Evolutionary conservation across 805 yeast species (phyloP), one percentile per base, ranked within the genome.

Genomic region (Candida caryicola): DNA sequence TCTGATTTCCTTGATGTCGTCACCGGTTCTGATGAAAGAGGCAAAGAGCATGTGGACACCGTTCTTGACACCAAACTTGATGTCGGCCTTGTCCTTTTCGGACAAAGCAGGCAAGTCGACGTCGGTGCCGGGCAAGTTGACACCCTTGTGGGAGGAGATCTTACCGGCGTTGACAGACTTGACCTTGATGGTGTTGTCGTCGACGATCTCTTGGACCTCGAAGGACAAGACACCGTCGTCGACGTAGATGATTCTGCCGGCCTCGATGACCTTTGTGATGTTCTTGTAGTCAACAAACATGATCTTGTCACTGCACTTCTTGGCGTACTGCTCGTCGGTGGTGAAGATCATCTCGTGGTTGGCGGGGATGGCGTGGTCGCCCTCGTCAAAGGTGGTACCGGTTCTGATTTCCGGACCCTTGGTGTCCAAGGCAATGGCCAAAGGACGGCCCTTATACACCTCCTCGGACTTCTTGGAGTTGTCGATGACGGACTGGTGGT

Each of bases 351-450:
- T 85, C 68, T 84, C 91, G 69, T 88, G 96, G 71, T 80, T 81
- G 45, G 93, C 77, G 31, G 77, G 69, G 59, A 93, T 85, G 59
- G 96, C 84, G 71, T 70, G 88, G 64, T 93, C 99, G 45, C 70
- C 67, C 43, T 79, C 85, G 58, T 77, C 86, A 48, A 70, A 65
- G 55, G 99, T 93, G 67, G 89, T 81, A 70, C 99, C 99, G 43
- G 99, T 91, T 81, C 99, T 87, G 74, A 93, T 93, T 75, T 93
- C 99, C 49, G 99, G 99, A 55, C 99, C 99, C 80, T 93, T 93
- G 68, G 98, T 93, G 70, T 93, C 99, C 57, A 93, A 81, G 50
- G 99, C 99, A 69, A 93, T 90, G 46, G 96, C 98, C 59, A 93
- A 77, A 39, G 98, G 99, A 74, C 98, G 87, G 61, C 98, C 97